Percentiles rank a stretch among this genome's conserved stretches.
Evolutionary conservation across 1,284 basidiomycete genomes (phyloP).

Genomic region (Grifola frondosa): DNA sequence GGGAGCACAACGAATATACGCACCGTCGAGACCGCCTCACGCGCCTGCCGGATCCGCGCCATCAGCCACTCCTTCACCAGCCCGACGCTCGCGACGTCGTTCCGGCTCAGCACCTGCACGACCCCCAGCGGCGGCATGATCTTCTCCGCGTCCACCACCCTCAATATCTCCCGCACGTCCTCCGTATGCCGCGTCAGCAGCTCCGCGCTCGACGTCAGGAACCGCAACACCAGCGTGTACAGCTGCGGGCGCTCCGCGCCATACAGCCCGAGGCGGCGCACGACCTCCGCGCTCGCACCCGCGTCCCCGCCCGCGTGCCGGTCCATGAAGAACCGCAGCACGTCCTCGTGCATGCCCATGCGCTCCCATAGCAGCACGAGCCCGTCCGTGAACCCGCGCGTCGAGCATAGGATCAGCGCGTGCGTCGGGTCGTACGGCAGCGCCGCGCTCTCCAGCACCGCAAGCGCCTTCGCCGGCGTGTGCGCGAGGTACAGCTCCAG

Average conservation of each 20-base stretch:
- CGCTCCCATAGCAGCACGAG: conserved; percentile 91
- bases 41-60: conserved; percentile 69
- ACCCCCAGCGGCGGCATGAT: conserved; percentile 89
- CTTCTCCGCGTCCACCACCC: conserved; percentile 73
- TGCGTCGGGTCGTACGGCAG: conserved; percentile 90
- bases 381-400: conserved; percentile 77
- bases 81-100: conserved; percentile 86
- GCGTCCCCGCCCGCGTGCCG: conserved; percentile 47
- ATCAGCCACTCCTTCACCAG: conserved; percentile 89
- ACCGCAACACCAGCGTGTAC: conserved; percentile 88
- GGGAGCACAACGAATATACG: conserved; percentile 31
- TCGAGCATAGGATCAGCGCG: conserved; percentile 91
- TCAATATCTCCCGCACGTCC: conserved; percentile 73
- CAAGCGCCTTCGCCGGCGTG: conserved; percentile 59
- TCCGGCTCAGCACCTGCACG: conserved; percentile 85
- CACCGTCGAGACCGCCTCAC: conserved; percentile 79
- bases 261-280: conserved; percentile 73
- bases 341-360: conserved; percentile 95
- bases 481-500: conserved; percentile 83
- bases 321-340: conserved; percentile 90
- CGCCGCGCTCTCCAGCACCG: conserved; percentile 57
- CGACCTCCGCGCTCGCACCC: conserved; percentile 64
- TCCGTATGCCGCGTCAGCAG: conserved; percentile 67
- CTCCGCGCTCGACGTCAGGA: conserved; percentile 79
- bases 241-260: conserved; percentile 72